Percentiles rank a stretch among this genome's conserved stretches.
Evolutionary conservation across 768 basidiomycete genomes (phyloP).

Genomic region (Cantharellus anzutake): DNA sequence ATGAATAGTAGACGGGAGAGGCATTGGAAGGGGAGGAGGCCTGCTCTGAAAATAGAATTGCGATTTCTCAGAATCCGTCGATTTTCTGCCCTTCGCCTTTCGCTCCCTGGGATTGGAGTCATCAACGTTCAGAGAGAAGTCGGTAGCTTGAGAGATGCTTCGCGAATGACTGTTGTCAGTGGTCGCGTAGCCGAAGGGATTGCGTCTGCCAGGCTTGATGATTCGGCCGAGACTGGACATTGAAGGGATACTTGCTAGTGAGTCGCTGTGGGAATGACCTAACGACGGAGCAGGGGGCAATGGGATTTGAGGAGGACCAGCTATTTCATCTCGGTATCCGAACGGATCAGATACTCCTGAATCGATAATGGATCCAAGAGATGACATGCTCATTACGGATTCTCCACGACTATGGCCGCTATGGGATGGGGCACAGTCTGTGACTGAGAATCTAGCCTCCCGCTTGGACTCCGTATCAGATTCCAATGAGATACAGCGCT

Average conservation of each 20-base stretch:
- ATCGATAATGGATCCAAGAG: conserved; percentile 50
- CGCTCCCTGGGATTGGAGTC: conserved; percentile 7
- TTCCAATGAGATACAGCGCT: background rate
- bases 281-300: conserved; percentile 16
- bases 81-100: conserved; percentile 21
- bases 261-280: conserved; percentile 33
- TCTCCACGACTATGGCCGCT: background rate
- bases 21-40: conserved; percentile 12
- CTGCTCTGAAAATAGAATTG: conserved; percentile 54
- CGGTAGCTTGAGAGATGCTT: conserved; percentile 41
- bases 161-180: conserved; percentile 40
- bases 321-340: conserved; percentile 25
- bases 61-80: conserved; percentile 57
- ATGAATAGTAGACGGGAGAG: conserved; percentile 15
- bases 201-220: conserved; percentile 36
- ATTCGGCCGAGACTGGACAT: conserved; percentile 62
- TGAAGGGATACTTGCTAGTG: conserved; percentile 54
- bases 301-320: conserved; percentile 24
- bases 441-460: conserved; percentile 3
- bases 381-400: conserved; percentile 28
- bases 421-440: no score
- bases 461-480: conserved; percentile 2
- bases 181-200: conserved; percentile 58
- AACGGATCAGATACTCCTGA: conserved; percentile 51
- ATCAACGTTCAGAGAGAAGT: conserved; percentile 27